Percentiles rank a stretch among this genome's conserved stretches.
Conservation (phyloP, 75 land plant genomes). For the Picea sitchensis region DNA sequence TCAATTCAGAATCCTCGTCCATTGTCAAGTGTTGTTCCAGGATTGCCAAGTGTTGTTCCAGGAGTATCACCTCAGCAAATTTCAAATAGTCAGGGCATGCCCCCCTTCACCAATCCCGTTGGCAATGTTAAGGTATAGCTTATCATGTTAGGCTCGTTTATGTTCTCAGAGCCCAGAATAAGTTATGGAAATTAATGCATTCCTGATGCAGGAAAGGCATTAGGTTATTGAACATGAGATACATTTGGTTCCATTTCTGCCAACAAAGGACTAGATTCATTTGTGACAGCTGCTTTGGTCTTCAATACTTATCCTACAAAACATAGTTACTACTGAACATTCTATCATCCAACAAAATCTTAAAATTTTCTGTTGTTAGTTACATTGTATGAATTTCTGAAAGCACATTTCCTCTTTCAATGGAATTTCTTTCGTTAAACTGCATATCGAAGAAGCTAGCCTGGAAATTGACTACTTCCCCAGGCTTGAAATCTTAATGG, state of each 20-base stretch:
- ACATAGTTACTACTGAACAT: not conserved
- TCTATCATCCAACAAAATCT: not conserved
- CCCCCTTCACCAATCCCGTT: not conserved
- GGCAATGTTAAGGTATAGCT: not conserved
- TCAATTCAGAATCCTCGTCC: constrained; percentile 7
- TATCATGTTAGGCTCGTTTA: not conserved
- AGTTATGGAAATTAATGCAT: not conserved
- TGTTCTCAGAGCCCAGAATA: not conserved
- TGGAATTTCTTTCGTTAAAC: no score
- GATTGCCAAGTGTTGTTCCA: not conserved
- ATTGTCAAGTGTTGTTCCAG: not conserved
- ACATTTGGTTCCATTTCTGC: not conserved
- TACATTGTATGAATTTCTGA: not conserved
- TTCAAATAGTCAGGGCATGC: not conserved
- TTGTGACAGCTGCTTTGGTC: not conserved
- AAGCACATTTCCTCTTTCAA: not conserved
- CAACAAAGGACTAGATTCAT: not conserved
- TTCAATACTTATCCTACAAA: not conserved
- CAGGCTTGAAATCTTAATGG: no score
- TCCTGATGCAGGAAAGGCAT: not conserved
- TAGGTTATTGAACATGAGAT: not conserved
- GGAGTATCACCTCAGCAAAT: not conserved
- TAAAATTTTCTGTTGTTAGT: not conserved
- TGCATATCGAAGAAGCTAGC: no score
- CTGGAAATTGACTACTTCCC: no score